phyloP scores from a whole-genome alignment of 371 early-diverging fungal genomes.

The Mucor piriformis region DNA sequence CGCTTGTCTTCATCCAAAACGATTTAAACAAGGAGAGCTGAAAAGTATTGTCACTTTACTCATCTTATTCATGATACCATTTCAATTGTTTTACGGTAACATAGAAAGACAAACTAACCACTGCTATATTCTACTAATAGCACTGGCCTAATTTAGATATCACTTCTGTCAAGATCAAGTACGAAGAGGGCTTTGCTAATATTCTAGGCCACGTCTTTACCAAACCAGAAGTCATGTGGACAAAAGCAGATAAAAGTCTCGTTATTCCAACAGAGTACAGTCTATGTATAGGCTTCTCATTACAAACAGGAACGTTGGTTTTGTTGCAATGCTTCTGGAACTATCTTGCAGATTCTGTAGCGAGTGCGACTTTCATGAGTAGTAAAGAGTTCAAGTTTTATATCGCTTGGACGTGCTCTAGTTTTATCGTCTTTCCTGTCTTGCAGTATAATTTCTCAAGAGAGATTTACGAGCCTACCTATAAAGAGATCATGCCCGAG shows the following conservation, averaged over 20 bases:
- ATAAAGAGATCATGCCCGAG: slow-evolving; percentile 53
- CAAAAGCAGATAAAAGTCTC: slow-evolving; percentile 38
- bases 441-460: slow-evolving; percentile 47
- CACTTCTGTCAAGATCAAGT: slow-evolving; percentile 52
- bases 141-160: slow-evolving; percentile 30
- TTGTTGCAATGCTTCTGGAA: slow-evolving; percentile 61
- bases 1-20: slow-evolving; percentile 35
- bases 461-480: slow-evolving; percentile 36
- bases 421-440: slow-evolving; percentile 45
- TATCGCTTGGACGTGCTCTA: slow-evolving; percentile 36
- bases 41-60: slow-evolving; percentile 52
- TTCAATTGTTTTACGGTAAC: slow-evolving; percentile 53
- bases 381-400: slow-evolving; percentile 53
- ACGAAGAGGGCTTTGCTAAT: slow-evolving; percentile 50
- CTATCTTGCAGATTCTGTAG: slow-evolving; percentile 52
- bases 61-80: slow-evolving; percentile 52
- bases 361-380: slow-evolving; percentile 51
- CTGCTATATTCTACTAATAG: no score
- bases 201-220: slow-evolving; percentile 36
- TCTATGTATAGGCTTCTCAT: slow-evolving; percentile 41
- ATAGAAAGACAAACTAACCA: background rate
- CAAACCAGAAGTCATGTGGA: slow-evolving; percentile 50
- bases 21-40: slow-evolving; percentile 49
- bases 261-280: slow-evolving; percentile 44
- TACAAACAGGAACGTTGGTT: slow-evolving; percentile 53